Conservation (phyloP, 148 eudicot genomes). For the Diospyros lotus region DNA sequence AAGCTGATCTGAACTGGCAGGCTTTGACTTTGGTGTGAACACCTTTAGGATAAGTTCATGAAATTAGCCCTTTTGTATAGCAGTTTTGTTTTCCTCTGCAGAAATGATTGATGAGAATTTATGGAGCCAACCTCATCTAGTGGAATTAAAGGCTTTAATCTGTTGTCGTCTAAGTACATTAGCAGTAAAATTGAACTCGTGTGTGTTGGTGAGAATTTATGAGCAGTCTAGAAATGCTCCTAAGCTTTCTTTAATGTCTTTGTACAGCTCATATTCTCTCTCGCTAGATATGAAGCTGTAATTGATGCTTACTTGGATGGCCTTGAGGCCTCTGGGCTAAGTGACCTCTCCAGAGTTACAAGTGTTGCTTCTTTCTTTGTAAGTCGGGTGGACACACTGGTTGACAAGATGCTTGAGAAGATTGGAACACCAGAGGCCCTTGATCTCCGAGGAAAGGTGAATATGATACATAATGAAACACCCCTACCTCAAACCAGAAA, state of each 20-base stretch:
- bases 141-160: too few relatives aligned
- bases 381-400: slow-evolving; percentile 86
- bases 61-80: too few relatives aligned
- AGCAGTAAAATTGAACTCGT: too few relatives aligned
- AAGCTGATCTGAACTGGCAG: too few relatives aligned
- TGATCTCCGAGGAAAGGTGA: slow-evolving; percentile 92
- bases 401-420: slow-evolving; percentile 95
- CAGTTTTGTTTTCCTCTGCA: too few relatives aligned
- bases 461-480: neutral
- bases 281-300: slow-evolving; percentile 90
- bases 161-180: too few relatives aligned
- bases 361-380: slow-evolving; percentile 99
- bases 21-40: too few relatives aligned
- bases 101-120: too few relatives aligned
- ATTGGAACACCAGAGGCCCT: slow-evolving; percentile 92
- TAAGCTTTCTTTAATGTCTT: slow-evolving; percentile 9
- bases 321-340: slow-evolving; percentile 89
- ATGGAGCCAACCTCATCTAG: too few relatives aligned
- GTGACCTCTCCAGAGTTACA: slow-evolving; percentile 86
- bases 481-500: too few relatives aligned
- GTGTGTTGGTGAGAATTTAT: too few relatives aligned
- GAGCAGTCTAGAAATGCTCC: neutral
- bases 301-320: slow-evolving; percentile 99
- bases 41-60: too few relatives aligned
- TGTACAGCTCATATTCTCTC: slow-evolving; percentile 89